Evolutionary conservation across 257 asterid genomes (phyloP).

Genomic region (Solanum pinnatisectum): DNA sequence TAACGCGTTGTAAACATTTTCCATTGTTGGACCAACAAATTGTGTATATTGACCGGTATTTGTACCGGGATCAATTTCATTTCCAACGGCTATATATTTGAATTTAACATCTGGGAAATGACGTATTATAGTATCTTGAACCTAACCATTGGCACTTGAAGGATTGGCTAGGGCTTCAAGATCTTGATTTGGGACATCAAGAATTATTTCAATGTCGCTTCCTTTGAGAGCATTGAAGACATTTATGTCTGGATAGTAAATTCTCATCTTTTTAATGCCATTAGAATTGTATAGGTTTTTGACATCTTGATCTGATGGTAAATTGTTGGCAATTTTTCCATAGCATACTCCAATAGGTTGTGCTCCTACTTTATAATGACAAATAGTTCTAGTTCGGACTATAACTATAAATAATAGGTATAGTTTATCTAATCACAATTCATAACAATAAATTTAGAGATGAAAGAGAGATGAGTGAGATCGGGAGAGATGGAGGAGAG

Average conservation of each 20-base stretch:
- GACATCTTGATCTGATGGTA: conserved; percentile 20
- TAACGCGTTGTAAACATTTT: too few relatives aligned
- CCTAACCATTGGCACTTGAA: conserved; percentile 17
- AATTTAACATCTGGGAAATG: conserved; percentile 10
- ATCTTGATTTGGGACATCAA: conserved; percentile 18
- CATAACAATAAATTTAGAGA: too few relatives aligned
- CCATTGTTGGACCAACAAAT: too few relatives aligned
- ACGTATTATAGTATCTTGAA: background rate
- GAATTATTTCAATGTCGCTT: conserved; percentile 11
- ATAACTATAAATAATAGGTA: too few relatives aligned
- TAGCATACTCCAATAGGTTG: conserved; percentile 17
- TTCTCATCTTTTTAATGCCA: conserved; percentile 15
- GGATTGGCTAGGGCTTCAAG: conserved; percentile 12
- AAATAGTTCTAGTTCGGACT: too few relatives aligned
- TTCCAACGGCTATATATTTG: conserved; percentile 30
- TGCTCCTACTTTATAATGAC: background rate
- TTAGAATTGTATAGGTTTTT: conserved; percentile 14
- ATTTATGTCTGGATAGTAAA: conserved; percentile 6
- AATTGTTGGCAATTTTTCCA: conserved; percentile 22
- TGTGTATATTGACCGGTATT: too few relatives aligned
- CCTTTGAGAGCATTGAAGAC: conserved; percentile 26
- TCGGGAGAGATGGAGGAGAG: too few relatives aligned
- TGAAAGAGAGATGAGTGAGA: too few relatives aligned
- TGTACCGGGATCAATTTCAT: conserved; percentile 8
- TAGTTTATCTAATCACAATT: too few relatives aligned